Evolutionary conservation across 1,139 yeast genomes (phyloP).

Genomic region (Yamadazyma buinensis): DNA sequence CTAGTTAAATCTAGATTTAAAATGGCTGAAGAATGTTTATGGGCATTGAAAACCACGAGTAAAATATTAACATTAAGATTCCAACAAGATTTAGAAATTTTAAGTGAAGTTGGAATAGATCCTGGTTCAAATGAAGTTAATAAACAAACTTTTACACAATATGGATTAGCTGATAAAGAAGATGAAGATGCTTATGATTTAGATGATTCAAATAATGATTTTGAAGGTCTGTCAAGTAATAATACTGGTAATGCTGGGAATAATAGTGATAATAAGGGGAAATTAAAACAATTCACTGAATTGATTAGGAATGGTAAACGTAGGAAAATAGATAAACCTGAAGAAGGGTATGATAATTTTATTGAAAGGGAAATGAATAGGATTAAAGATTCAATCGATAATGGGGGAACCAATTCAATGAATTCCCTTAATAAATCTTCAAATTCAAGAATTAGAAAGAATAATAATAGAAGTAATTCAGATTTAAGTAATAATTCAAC

Average conservation of each 20-base stretch:
- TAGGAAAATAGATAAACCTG: conserved; percentile 2
- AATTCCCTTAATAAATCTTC: background rate
- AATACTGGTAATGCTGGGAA: too few relatives aligned
- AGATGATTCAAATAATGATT: too few relatives aligned
- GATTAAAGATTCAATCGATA: background rate
- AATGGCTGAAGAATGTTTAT: conserved; percentile 61
- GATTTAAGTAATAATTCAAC: background rate
- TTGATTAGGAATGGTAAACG: conserved; percentile 25
- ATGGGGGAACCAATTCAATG: background rate
- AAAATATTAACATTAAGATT: conserved; percentile 47
- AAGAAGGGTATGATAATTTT: background rate
- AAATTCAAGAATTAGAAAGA: background rate
- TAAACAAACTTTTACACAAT: conserved; percentile 43
- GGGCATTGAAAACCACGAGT: conserved; percentile 60
- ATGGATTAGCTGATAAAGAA: conserved; percentile 23
- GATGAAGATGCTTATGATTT: too few relatives aligned
- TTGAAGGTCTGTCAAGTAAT: too few relatives aligned
- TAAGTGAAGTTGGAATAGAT: conserved; percentile 47
- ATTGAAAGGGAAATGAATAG: background rate
- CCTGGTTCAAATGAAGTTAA: conserved; percentile 58
- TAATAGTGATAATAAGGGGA: conserved; percentile 3
- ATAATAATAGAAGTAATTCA: background rate
- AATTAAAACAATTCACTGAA: conserved; percentile 20
- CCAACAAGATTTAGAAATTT: conserved; percentile 34
- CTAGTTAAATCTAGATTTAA: conserved; percentile 42